A percentile compares a stretch with the other conserved stretches of the same genome.
Conservation (phyloP, 2,329 filamentous ascomycete species). For the Colletotrichum sp. region DNA sequence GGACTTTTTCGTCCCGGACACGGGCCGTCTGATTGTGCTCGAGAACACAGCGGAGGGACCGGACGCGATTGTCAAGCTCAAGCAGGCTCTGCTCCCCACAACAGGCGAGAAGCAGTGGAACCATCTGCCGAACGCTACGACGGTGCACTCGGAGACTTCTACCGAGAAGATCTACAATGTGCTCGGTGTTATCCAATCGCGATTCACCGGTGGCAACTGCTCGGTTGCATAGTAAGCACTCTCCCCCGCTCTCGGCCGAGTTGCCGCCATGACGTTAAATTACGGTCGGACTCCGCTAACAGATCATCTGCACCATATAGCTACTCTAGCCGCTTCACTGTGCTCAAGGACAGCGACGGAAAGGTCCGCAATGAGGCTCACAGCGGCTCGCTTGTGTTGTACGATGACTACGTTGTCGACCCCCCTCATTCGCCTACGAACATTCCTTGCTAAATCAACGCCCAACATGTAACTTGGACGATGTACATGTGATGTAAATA, state of each 20-base stretch:
- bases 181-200: background rate
- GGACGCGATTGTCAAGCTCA: background rate
- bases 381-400: background rate
- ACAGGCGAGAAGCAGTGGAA: slow-evolving; percentile 10
- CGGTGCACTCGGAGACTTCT: background rate
- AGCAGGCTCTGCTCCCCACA: slow-evolving; percentile 1
- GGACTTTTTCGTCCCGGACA: background rate
- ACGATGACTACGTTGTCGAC: slow-evolving; percentile 5
- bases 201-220: background rate
- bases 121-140: slow-evolving; percentile 4
- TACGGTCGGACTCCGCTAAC: background rate
- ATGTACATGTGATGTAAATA: background rate
- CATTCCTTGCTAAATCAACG: background rate
- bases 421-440: background rate
- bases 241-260: no score
- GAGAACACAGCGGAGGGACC: background rate
- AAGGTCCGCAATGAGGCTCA: background rate
- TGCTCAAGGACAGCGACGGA: background rate
- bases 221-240: background rate
- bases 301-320: background rate
- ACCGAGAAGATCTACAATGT: slow-evolving; percentile 1
- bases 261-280: background rate
- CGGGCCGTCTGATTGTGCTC: background rate
- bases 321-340: slow-evolving; percentile 9
- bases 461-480: background rate